These are phyloP conservation scores for Lentinula raphanica DNA, from an alignment of 768 basidiomycete genomes.

Conservation along the genomic window DNA sequence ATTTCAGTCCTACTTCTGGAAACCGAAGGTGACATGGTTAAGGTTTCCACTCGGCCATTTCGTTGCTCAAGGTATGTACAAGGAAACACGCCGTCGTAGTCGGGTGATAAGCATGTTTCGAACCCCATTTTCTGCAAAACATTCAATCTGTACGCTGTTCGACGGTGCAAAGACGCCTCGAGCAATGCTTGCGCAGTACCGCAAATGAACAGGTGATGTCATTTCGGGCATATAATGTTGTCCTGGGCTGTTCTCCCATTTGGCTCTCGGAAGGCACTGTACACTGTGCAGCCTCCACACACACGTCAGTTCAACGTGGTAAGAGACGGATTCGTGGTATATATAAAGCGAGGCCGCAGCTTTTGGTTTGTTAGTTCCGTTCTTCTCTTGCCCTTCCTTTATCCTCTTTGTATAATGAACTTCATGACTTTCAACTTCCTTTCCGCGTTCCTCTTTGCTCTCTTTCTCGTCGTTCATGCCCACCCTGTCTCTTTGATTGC, in stretches of 20 bases:
- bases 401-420: not conserved
- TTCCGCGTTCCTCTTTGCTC: not conserved
- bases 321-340: not conserved
- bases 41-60: no score
- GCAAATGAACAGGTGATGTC: no score
- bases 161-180: no score
- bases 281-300: not conserved
- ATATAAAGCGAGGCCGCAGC: not conserved
- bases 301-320: not conserved
- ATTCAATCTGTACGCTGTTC: no score
- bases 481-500: not conserved
- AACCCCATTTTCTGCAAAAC: no score
- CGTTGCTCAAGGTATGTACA: no score
- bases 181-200: not conserved
- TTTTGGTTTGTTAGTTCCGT: not conserved
- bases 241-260: no score
- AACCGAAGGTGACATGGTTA: no score
- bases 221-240: no score
- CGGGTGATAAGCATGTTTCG: no score
- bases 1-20: no score
- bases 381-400: not conserved
- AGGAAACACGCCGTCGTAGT: no score
- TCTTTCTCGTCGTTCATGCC: not conserved
- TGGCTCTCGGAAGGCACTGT: not conserved
- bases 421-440: slow-evolving; percentile 2